Evolutionary conservation across 192 early-diverging fungal genomes (phyloP), one percentile per base, ranked within the genome.

Genomic region (Ambispora gerdemannii): DNA sequence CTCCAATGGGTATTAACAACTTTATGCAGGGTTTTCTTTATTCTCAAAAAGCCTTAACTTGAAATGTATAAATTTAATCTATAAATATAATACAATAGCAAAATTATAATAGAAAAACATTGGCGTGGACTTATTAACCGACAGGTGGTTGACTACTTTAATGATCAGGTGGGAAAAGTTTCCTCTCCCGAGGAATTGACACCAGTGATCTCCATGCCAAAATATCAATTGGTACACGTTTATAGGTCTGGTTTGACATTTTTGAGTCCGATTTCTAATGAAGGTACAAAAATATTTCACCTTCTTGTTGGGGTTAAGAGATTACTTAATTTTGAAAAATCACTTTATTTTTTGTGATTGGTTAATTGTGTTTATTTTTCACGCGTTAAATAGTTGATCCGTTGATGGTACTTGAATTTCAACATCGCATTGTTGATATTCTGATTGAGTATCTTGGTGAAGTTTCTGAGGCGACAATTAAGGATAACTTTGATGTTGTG

Each of bases 401-500:
- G 22, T 78, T 94, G 65, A 80, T 87, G 67, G 89, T 98, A 2
- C 82, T 98, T 60, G 90, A 93, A 74, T 90, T 98, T 71, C 79
- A 95, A 25, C 90, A 94, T 56, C 82, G 90, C 34, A 85, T 94
- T 30, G 81, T 87, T 20, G 89, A 92, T 63, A 84, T 94, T 64
- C 70, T 96, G 15, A 70, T 81, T 0, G 93, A 95, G 67, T 98
- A 98, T 72, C 87, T 96, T 63, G 90, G 90, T 19, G 78, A 85
- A 33, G 75, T 98, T 20, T 89, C 90, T 10, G 95, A 97, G 72
- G 72, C 81, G 20, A 87, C 87, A 27, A 85, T 98, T 22, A 92
- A 91, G 78, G 95, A 98, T 63, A 92, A 96, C 80, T 96, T 95
- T 88, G 87, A 90, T 28, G 91, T 89, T 13, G 89, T 96, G 6